These are phyloP conservation scores for Linum lewisii DNA, from an alignment of 345 rosid genomes.

Conservation along the genomic window DNA sequence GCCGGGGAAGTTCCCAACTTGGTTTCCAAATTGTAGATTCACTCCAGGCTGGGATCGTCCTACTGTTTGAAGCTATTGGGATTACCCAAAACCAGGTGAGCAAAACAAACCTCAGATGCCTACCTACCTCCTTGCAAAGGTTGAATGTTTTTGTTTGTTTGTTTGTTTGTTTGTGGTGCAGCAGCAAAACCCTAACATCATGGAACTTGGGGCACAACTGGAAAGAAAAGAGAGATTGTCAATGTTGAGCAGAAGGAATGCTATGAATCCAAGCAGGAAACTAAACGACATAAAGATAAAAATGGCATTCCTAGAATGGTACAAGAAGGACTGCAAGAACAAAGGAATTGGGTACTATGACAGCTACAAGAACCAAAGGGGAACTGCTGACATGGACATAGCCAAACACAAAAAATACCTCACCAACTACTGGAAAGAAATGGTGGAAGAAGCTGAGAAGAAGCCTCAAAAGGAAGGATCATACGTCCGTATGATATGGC, in stretches of 20 bases:
- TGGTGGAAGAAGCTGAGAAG: slow-evolving; percentile 39
- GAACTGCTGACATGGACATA: not conserved
- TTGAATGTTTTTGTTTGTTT: too few species aligned
- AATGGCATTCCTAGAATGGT: slow-evolving; percentile 48
- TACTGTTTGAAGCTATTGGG: slow-evolving; percentile 28
- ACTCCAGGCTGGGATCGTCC: slow-evolving; percentile 15
- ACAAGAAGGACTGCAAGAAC: slow-evolving; percentile 36
- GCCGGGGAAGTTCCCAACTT: slow-evolving; percentile 14
- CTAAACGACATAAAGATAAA: slow-evolving; percentile 29
- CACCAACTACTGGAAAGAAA: slow-evolving; percentile 30
- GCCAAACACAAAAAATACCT: slow-evolving; percentile 21
- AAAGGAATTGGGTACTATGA: slow-evolving; percentile 50
- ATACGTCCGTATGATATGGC: slow-evolving; percentile 21
- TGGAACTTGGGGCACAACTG: slow-evolving; percentile 16
- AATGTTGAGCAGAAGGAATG: slow-evolving; percentile 9
- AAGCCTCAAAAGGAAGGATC: slow-evolving; percentile 40
- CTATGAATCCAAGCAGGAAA: slow-evolving; percentile 20
- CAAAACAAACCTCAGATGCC: not conserved
- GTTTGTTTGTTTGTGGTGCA: slow-evolving; percentile 15
- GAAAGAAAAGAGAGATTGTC: slow-evolving; percentile 14
- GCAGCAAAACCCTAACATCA: slow-evolving; percentile 2
- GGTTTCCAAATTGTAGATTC: slow-evolving; percentile 1
- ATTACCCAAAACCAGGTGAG: slow-evolving; percentile 21
- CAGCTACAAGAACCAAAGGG: slow-evolving; percentile 23
- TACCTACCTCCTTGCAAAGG: too few species aligned